Base-by-base conservation (phyloP, 1,284 basidiomycete species). In the Thecaphora thlaspeos region DNA sequence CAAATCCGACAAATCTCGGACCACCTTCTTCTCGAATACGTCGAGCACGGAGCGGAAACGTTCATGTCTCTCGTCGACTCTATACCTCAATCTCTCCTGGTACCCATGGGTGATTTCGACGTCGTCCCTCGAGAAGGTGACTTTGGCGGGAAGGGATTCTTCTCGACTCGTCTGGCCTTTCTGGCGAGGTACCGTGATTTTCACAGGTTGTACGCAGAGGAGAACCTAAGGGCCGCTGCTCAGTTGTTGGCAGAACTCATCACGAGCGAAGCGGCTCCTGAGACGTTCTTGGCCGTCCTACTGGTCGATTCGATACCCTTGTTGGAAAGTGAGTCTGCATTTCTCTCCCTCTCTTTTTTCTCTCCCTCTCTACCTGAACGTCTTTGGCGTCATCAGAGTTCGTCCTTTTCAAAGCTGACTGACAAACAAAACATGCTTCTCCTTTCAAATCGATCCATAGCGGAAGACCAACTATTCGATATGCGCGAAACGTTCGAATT, bases 101-200 rank as follows among this genome's bases (percentile, higher is more conserved):
- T 55, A 2, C 57, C 61, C 28, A 47, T 51, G 2, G 48, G 48
- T 19, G 51, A 55, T 12, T 51, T 51, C 38, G 60, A 50, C n/a
- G 42, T 47, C 14, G 51, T 46, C 26, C 51, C 45, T 15, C 50
- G 47, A 4, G 39, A 41, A 5, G 32, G 46, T 4, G 40, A 37
- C 2, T 43, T 55, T 28, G 39, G 36, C 41, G 51, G 39, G 19
- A 48, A 43, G 17, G 60, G 56, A 24, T 65, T 69, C 44, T 69
- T 70, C 34, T 70, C 69, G 1, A 58, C 61, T 21, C 58, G 71
- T 22, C 64, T 77, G 10, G 61, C 66, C 2, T 77, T 77, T 50
- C 63, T 75, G 19, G 68, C 71, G 22, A 61, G 65, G 51, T 75
- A 75, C 57, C 58, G 72, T 36, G 74, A 76, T 46, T 75, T 77